Evolutionary conservation across 371 early-diverging fungal genomes (phyloP).

Genomic region (Zopfochytrium polystomum): DNA sequence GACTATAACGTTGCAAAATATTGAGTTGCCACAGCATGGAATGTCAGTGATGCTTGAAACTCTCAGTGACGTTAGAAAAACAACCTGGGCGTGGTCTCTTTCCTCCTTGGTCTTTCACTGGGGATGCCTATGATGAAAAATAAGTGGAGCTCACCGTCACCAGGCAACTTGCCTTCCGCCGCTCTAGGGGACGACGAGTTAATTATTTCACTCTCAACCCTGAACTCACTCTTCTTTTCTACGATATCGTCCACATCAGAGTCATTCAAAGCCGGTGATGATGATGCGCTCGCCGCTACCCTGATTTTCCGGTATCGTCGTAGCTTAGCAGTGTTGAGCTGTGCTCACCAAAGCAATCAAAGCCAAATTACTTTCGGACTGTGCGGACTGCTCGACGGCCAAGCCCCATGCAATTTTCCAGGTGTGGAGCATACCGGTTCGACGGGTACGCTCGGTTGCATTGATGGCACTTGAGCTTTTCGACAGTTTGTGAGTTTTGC

Average conservation of each 20-base stretch:
- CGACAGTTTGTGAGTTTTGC: conserved; percentile 43
- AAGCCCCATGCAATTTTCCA: conserved; percentile 86
- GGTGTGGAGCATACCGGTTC: conserved; percentile 77
- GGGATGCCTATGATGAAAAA: background rate
- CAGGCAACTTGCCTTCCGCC: background rate
- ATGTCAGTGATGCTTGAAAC: too few species aligned
- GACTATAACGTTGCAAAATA: background rate
- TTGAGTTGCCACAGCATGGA: background rate
- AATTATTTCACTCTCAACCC: background rate
- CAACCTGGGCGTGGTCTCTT: background rate
- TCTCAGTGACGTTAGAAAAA: too few species aligned
- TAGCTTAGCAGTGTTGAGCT: too few species aligned
- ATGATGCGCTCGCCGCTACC: background rate
- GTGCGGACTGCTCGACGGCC: conserved; percentile 67
- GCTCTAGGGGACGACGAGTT: too few species aligned
- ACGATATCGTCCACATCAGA: conserved; percentile 22
- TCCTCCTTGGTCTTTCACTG: background rate
- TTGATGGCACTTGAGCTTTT: conserved; percentile 71
- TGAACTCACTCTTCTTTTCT: conserved; percentile 46
- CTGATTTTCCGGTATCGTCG: background rate
- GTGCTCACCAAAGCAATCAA: background rate
- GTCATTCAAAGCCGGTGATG: conserved; percentile 21
- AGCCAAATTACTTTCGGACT: conserved; percentile 44
- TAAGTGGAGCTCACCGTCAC: background rate
- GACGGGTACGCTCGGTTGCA: conserved; percentile 76